These are phyloP conservation scores for Globisporangium canariense DNA, from an alignment of 352 stramenopile species.

Conservation along the genomic window DNA sequence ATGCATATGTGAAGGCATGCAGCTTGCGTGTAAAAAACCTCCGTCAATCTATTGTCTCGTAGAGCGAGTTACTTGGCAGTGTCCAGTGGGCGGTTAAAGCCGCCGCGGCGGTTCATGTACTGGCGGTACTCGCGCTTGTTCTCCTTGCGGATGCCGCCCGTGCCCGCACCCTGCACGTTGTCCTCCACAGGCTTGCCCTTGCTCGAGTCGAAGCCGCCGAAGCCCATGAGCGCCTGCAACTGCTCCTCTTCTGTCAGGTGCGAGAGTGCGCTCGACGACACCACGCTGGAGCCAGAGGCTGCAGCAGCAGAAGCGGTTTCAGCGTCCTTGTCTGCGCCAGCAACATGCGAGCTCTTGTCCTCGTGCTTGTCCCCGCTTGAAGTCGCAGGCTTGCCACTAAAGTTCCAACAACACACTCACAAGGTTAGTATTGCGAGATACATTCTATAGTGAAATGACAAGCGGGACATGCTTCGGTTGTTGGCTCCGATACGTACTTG, in stretches of 20 bases:
- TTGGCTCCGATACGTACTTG: background rate
- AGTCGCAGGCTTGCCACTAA: background rate
- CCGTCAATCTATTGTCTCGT: background rate
- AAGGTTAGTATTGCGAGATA: background rate
- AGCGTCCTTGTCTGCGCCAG: slow-evolving; percentile 8
- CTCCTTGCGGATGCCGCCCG: slow-evolving; percentile 83
- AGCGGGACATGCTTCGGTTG: background rate
- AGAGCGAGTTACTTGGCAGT: slow-evolving; percentile 31
- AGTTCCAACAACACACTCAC: background rate
- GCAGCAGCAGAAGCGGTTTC: background rate
- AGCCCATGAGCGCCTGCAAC: slow-evolving; percentile 85
- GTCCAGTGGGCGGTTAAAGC: slow-evolving; percentile 94
- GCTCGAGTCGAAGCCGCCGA: slow-evolving; percentile 91
- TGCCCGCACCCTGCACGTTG: slow-evolving; percentile 82
- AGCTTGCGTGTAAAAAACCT: background rate
- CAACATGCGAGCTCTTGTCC: background rate
- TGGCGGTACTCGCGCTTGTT: slow-evolving; percentile 94
- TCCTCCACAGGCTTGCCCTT: slow-evolving; percentile 92
- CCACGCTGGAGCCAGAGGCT: background rate
- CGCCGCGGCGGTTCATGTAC: slow-evolving; percentile 97
- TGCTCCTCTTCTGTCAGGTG: slow-evolving; percentile 74
- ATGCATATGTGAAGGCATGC: background rate
- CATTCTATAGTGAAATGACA: background rate
- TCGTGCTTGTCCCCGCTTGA: background rate
- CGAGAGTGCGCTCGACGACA: slow-evolving; percentile 7